These are phyloP conservation scores for Syzygium jambos DNA, from an alignment of 345 rosid species.

Conservation along the genomic window DNA sequence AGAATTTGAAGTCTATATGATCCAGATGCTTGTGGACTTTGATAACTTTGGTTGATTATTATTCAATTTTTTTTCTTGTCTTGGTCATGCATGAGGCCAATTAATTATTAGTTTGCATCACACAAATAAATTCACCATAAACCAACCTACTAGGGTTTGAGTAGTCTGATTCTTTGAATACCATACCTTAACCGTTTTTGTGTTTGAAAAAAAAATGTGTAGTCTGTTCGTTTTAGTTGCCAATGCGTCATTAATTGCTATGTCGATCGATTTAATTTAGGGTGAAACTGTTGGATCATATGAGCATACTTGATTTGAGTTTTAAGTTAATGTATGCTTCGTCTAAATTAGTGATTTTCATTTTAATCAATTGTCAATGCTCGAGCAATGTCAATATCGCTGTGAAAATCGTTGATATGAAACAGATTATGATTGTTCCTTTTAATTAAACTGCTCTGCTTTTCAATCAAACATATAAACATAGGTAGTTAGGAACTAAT, in stretches of 20 bases:
- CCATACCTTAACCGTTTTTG: too few relatives aligned
- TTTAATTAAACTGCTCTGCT: neutral
- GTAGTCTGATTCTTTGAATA: too few relatives aligned
- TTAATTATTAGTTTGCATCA: too few relatives aligned
- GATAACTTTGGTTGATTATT: too few relatives aligned
- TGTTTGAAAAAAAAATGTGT: too few relatives aligned
- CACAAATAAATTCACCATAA: too few relatives aligned
- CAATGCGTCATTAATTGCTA: too few relatives aligned
- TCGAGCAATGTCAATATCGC: neutral
- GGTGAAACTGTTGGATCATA: neutral
- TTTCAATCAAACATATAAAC: neutral
- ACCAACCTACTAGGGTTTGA: too few relatives aligned
- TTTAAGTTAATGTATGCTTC: neutral
- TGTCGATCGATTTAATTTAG: neutral
- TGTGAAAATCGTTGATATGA: neutral
- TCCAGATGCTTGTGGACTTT: too few relatives aligned
- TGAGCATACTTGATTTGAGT: neutral
- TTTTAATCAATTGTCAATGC: neutral
- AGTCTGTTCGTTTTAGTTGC: neutral
- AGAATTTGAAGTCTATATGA: too few relatives aligned
- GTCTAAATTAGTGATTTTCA: neutral
- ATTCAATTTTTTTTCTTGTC: too few relatives aligned
- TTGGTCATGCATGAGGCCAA: too few relatives aligned
- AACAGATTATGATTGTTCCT: neutral
- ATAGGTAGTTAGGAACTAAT: neutral